Base-by-base conservation (phyloP, 805 yeast genomes). In the Lachancea dasiensis region DNA sequence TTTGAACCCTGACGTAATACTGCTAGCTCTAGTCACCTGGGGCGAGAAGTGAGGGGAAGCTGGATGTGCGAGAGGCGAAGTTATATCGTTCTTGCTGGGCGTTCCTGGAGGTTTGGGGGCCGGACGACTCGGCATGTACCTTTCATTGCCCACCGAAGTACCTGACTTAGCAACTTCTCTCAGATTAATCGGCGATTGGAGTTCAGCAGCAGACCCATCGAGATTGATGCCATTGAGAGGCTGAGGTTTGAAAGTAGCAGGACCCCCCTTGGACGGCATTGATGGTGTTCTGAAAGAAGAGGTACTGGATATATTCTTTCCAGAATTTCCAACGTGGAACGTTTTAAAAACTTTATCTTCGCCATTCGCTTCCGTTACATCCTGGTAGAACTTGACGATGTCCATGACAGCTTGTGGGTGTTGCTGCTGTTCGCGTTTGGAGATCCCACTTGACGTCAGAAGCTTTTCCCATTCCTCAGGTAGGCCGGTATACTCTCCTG, bases 381-480 rank as follows among this genome's bases (percentile, higher is more conserved):
- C 82, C 52, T 79, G 85, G 60, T 86, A 86, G 56, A 86, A 86
- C 30, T 85, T 86, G 19, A 86, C 86, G 43, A 85, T 87, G 52
- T 86, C 95, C 71, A 82, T 82, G 4, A 92, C 95, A 1, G 95
- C 96, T 59, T 86, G 89, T 2, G 97, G 96, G 60, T 92, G 86
- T 44, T 81, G 84, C 55, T 81, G 80, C 63, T 86, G 95, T 52
- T 92, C 98, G 46, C 76, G 82, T 46, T 75, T 78, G 5, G 95
- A 77, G 42, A 92, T 87, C 37, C 96, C 96, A 51, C 87, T 82
- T 2, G 92, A 84, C 9, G 81, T 72, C 37, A 92, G 69, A 24
- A 89, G 68, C 45, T 76, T 73, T 45, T 86, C 86, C 98, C 98
- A 92, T 52, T 86, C 95, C 20, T 76, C 80, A 0, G 98, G 98